A percentile compares a stretch with the other conserved stretches of the same genome.
Conservation (phyloP, 331 rosid species). For the Ulmus americana region DNA sequence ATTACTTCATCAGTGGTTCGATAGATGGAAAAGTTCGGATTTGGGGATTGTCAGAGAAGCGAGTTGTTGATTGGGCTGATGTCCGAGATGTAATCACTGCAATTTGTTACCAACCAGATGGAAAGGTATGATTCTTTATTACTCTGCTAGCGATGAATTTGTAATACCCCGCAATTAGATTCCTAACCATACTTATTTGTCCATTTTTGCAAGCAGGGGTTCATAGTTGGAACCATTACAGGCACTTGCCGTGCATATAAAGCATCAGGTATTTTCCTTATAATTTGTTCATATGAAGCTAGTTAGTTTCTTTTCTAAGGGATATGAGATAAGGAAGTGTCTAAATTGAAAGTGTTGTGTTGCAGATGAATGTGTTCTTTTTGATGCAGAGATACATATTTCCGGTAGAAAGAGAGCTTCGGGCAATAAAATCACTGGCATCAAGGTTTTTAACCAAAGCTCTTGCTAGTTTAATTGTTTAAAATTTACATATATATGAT, state of each 20-base stretch:
- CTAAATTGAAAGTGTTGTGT: constrained; percentile 26
- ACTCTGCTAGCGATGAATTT: constrained; percentile 7
- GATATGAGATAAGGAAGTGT: background rate
- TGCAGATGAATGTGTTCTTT: constrained; percentile 50
- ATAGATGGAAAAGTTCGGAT: constrained; percentile 81
- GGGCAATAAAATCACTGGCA: constrained; percentile 70
- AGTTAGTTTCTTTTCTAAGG: constrained; percentile 4
- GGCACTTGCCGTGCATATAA: constrained; percentile 66
- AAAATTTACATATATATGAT: background rate
- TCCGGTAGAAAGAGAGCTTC: constrained; percentile 52
- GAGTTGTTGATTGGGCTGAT: constrained; percentile 88
- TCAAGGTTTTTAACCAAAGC: constrained; percentile 52
- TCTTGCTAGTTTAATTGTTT: constrained; percentile 3
- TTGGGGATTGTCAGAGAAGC: constrained; percentile 63
- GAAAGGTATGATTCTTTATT: constrained; percentile 45
- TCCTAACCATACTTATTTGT: background rate
- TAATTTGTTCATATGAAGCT: background rate
- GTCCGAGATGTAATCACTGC: constrained; percentile 71
- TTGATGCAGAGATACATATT: constrained; percentile 42
- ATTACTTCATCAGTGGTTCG: constrained; percentile 81
- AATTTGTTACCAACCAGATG: constrained; percentile 65
- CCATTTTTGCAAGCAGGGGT: constrained; percentile 49
- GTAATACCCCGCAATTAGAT: constrained; percentile 1
- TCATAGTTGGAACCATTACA: constrained; percentile 59
- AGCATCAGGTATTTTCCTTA: constrained; percentile 53